These are phyloP conservation scores for Centella asiatica DNA, from an alignment of 129 eudicot species.

Conservation along the genomic window DNA sequence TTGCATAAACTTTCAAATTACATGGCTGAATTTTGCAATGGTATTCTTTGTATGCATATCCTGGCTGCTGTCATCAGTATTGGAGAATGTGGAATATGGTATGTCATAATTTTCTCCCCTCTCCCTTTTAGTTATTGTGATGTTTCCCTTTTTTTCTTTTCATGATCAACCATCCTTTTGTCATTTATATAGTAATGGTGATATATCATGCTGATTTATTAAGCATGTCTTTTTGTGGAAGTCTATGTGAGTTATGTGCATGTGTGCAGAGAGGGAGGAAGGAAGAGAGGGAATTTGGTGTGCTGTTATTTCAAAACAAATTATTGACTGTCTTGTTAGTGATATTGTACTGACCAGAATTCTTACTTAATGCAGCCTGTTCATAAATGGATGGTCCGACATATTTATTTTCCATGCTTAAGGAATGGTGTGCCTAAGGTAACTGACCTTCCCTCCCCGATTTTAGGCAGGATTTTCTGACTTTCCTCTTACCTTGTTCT, in stretches of 20 bases:
- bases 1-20: slow-evolving; percentile 5
- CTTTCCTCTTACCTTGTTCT: background rate
- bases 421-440: slow-evolving; percentile 95
- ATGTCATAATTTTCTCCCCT: slow-evolving; percentile 16
- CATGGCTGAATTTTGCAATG: slow-evolving; percentile 14
- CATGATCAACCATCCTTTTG: background rate
- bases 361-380: slow-evolving; percentile 60
- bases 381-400: slow-evolving; percentile 97
- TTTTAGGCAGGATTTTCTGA: background rate
- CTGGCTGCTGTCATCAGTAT: slow-evolving; percentile 48
- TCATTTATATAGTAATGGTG: too few relatives aligned
- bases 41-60: slow-evolving; percentile 8
- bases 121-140: background rate
- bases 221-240: too few relatives aligned
- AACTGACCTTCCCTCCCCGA: background rate
- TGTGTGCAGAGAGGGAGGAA: too few relatives aligned
- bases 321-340: background rate
- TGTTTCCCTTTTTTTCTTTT: background rate
- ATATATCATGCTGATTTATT: too few relatives aligned
- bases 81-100: slow-evolving; percentile 99
- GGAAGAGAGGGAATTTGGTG: too few relatives aligned
- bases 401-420: slow-evolving; percentile 82
- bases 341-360: slow-evolving; percentile 7
- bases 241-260: too few relatives aligned
- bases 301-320: background rate